Evolutionary conservation across 176 grass and related monocot genomes (phyloP).

Genomic region (Olyra latifolia): DNA sequence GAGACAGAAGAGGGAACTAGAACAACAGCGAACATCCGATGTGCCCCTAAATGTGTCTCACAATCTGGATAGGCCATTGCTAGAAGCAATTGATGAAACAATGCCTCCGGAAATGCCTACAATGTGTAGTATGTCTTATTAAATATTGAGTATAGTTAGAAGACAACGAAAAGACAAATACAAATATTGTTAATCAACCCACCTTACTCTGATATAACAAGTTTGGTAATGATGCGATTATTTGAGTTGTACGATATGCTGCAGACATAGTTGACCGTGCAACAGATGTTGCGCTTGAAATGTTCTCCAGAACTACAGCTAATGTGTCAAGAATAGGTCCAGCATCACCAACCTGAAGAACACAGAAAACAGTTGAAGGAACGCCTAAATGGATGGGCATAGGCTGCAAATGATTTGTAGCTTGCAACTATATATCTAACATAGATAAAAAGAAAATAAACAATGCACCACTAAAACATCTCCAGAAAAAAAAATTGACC

Average conservation of each 20-base stretch:
- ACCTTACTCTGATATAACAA: slow-evolving; percentile 82
- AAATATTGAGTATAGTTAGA: slow-evolving; percentile 2
- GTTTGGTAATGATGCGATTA: slow-evolving; percentile 85
- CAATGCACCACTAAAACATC: not conserved
- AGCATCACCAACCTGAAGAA: slow-evolving; percentile 83
- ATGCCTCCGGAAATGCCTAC: slow-evolving; percentile 86
- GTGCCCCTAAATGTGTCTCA: slow-evolving; percentile 76
- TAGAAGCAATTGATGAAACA: slow-evolving; percentile 93
- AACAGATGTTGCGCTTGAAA: slow-evolving; percentile 58
- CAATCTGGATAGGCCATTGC: slow-evolving; percentile 89
- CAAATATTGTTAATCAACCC: slow-evolving; percentile 27
- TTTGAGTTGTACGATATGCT: slow-evolving; percentile 83
- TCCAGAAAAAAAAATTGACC: slow-evolving; percentile 44
- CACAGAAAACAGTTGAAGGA: slow-evolving; percentile 12
- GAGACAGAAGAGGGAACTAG: slow-evolving; percentile 92
- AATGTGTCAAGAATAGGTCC: slow-evolving; percentile 91
- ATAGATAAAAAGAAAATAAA: not conserved
- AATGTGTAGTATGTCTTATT: slow-evolving; percentile 22
- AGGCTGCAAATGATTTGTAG: slow-evolving; percentile 11
- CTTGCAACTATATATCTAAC: slow-evolving; percentile 17
- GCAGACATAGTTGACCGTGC: slow-evolving; percentile 79
- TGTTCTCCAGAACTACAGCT: slow-evolving; percentile 81
- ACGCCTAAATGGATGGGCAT: not conserved
- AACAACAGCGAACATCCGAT: slow-evolving; percentile 86
- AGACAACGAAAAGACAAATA: slow-evolving; percentile 11